A percentile compares a stretch with the other conserved stretches of the same genome.
phyloP scores from a whole-genome alignment of 2,329 filamentous ascomycete genomes.

The Aphanoascus verrucosus region DNA sequence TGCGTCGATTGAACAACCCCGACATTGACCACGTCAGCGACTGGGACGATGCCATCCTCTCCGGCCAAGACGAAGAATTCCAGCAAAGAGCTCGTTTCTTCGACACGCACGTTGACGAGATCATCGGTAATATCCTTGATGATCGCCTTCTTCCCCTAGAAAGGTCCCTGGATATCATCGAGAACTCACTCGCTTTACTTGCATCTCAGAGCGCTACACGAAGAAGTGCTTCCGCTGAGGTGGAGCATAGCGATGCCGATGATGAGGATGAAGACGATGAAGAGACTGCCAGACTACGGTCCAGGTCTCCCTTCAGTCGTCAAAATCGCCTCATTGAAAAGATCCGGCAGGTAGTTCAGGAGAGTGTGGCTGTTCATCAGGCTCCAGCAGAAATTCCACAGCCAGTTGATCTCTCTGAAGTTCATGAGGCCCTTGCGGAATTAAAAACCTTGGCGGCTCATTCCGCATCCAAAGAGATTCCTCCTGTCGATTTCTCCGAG shows the following conservation, averaged over 20 bases:
- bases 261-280: conserved; percentile 70
- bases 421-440: conserved; percentile 31
- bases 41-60: conserved; percentile 80
- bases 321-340: conserved; percentile 73
- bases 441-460: conserved; percentile 9
- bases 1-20: conserved; percentile 54
- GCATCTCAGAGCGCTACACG: conserved; percentile 43
- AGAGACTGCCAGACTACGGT: conserved; percentile 48
- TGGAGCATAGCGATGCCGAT: conserved; percentile 76
- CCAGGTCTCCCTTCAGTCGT: conserved; percentile 56
- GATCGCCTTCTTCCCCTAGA: conserved; percentile 71
- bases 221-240: conserved; percentile 59
- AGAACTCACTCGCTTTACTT: conserved; percentile 53
- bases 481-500: conserved; percentile 7
- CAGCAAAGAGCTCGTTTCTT: conserved; percentile 77
- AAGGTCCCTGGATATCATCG: conserved; percentile 64
- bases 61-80: conserved; percentile 73
- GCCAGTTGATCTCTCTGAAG: conserved; percentile 28
- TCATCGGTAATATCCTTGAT: conserved; percentile 69
- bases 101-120: conserved; percentile 74
- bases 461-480: conserved; percentile 14
- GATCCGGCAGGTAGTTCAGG: conserved; percentile 56
- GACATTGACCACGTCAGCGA: conserved; percentile 63
- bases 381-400: conserved; percentile 21
- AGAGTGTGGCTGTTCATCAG: conserved; percentile 36